Base-by-base conservation (phyloP, 176 grass and related monocot species). In the Zea mays region DNA sequence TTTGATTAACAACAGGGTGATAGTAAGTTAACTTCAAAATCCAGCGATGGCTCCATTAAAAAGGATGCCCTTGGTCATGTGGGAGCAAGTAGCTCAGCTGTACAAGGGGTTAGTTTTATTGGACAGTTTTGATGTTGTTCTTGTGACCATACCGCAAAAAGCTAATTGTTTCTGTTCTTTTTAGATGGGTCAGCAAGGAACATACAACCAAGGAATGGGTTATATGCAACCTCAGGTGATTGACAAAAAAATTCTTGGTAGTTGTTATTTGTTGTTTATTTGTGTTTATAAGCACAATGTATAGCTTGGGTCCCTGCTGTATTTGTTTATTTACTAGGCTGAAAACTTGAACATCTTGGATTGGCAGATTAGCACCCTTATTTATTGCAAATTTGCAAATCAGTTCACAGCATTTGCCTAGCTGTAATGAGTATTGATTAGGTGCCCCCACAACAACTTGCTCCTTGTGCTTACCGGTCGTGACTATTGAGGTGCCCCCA, bases 191-290 rank as follows among this genome's bases (percentile, higher is more conserved):
- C 91, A 93, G 58, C 91, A 93, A 88, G 91, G 80, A 79, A n/a
- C 76, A 69, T 93, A 88, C 85, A 77, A 71, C 56, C 91, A 90
- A 88, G 82, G 76, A 84, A 93, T 93, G 88, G 67, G 80, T 74
- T 93, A 93, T 83, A 90, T 93, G 82, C 91, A 88, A 78, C 79
- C 85, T 90, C 91, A 93, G 88, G 91, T 93, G 77, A 79, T 60
- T 60, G 35, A 59, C 39, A 38, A 69, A 56, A 35, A 55, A 20
- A 80, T 14, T 76, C 37, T 7, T 63, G 65, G 46, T 3, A 27
- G 56, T 45, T 51, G 3, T 17, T 64, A 41, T 7, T 66, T 66
- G 35, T 14, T 66, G 2, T 11, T 3, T 68, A 1, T 46, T 76
- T 81, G 9, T 67, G 20, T 68, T 39, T 67, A 47, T 36, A 73